Base-by-base conservation (phyloP, 345 rosid genomes). In the Hevea brasiliensis region DNA sequence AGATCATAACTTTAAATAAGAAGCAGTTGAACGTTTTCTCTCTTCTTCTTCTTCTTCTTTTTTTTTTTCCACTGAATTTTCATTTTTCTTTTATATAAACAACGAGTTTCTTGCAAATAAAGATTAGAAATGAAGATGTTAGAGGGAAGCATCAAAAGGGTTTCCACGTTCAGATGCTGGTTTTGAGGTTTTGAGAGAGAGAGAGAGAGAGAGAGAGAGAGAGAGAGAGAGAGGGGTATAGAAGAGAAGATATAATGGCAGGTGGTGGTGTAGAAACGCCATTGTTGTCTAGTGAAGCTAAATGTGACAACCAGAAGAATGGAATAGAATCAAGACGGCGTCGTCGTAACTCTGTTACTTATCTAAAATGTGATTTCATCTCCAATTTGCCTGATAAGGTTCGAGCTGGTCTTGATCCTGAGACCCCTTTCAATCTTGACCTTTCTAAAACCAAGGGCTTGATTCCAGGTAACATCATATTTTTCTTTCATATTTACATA, bases 321-420 rank as follows among this genome's bases (percentile, higher is more conserved):
- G 61, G 20, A 18, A 23, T n/a, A 50, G 17, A 17, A 23, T n/a
- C 10, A 58, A 58, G 1, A 35, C 44, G 1, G 21, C 44, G 41
- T 0, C 26, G 55, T 4, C 29, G 44, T n/a, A 61, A 66, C 45
- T 72, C 72, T 18, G 78, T 73, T 35, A 59, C 18, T 48, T 27
- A 37, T 40, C 41, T 82, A 4, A 72, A 41, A 50, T 67, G 72
- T 54, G 82, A 79, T 53, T 82, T 82, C 74, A 42, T 79, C 64
- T 72, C 80, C 63, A 79, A 73, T 20, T 44, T 82, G 78, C 85
- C 85, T 20, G 80, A 68, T 14, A 79, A 82, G 53, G 78, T 82
- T 47, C 67, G 71, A 12, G 74, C 78, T 48, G 82, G 76, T 48
- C 71, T 82, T 69, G 80, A 79, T 66, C 80, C 82, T 47, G 82